These are phyloP conservation scores for Prosopis cineraria DNA, from an alignment of 306 rosid species.

Conservation along the genomic window DNA sequence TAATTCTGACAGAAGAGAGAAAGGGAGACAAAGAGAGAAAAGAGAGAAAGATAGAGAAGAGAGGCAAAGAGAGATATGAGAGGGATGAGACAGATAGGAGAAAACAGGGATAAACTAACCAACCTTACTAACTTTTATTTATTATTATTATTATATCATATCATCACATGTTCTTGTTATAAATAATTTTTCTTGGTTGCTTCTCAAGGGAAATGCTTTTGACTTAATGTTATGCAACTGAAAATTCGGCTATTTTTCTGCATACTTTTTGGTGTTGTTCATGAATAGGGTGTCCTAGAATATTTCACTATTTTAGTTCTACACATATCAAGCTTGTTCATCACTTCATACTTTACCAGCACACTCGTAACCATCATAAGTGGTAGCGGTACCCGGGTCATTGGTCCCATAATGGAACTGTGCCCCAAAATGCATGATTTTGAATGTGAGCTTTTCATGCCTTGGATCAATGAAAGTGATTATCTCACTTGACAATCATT, in stretches of 20 bases:
- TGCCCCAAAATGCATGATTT: neutral
- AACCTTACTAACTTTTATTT: no score
- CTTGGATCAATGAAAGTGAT: neutral
- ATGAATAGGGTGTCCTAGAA: neutral
- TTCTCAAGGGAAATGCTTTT: neutral
- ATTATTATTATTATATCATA: no score
- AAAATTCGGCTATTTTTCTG: neutral
- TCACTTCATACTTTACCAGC: neutral
- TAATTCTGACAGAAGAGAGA: no score
- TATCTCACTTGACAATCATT: neutral
- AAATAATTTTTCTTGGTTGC: neutral
- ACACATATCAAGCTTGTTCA: neutral
- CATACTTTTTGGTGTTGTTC: neutral
- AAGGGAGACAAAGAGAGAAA: no score
- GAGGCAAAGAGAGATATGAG: no score
- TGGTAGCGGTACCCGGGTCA: neutral
- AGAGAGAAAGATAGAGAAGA: no score
- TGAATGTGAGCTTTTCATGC: neutral
- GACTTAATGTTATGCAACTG: neutral
- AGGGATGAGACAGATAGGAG: no score
- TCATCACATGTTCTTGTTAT: neutral
- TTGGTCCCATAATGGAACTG: neutral
- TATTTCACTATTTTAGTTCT: neutral
- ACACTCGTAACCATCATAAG: no score
- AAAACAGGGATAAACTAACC: no score